Conservation (phyloP, 1,284 basidiomycete species). For the Malassezia globosa region DNA sequence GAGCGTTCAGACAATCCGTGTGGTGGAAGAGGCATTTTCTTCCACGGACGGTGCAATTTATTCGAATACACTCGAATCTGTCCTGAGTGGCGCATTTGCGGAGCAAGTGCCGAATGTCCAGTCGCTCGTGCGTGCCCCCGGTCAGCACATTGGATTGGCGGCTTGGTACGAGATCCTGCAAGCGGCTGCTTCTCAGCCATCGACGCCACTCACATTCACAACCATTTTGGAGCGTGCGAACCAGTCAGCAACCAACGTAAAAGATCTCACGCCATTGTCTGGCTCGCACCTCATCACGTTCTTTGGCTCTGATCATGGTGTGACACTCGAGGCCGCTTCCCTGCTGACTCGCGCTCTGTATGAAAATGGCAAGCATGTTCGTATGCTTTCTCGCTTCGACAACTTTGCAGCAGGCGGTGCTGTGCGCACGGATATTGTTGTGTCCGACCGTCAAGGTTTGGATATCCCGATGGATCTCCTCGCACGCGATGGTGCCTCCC, state of each 20-base stretch:
- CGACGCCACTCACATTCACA: conserved; percentile 21
- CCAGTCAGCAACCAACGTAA: conserved; percentile 4
- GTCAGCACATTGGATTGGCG: conserved; percentile 23
- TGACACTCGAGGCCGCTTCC: conserved; percentile 27
- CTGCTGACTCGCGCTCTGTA: conserved; percentile 33
- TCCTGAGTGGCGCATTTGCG: conserved; percentile 23
- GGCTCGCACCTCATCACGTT: conserved; percentile 33
- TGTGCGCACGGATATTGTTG: conserved; percentile 37
- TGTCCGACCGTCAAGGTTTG: conserved; percentile 23
- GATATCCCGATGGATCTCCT: conserved; percentile 35
- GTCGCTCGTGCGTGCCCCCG: conserved; percentile 26
- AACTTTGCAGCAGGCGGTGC: conserved; percentile 39
- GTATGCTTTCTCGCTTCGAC: conserved; percentile 41
- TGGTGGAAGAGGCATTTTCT: conserved; percentile 38
- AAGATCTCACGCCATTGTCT: conserved; percentile 28
- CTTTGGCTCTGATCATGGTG: conserved; percentile 38
- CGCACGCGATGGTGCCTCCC: conserved; percentile 26
- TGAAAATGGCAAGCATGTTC: conserved; percentile 25
- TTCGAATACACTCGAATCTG: conserved; percentile 29
- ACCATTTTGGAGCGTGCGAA: conserved; percentile 22
- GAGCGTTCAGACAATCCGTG: conserved; percentile 32
- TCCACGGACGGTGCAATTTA: conserved; percentile 26
- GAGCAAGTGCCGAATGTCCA: conserved; percentile 23
- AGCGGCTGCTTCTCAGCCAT: conserved; percentile 18
- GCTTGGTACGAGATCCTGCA: conserved; percentile 31